phyloP scores from a whole-genome alignment of 208 protist species.

The Leishmania amazonensis region DNA sequence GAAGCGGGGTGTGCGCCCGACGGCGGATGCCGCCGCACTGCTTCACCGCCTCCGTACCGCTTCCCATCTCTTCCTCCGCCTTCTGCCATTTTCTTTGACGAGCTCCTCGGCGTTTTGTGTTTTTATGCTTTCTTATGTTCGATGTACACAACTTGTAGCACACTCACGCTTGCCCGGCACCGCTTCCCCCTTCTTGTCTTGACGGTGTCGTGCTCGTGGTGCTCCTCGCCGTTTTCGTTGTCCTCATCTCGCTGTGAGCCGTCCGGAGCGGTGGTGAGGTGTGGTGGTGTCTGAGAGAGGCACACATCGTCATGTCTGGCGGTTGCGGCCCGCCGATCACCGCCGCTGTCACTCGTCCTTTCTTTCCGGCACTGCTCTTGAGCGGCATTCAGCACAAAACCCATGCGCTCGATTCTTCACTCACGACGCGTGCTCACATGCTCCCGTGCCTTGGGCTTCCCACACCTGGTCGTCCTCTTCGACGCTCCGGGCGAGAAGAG shows the following conservation, averaged over 20 bases:
- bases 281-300: not conserved
- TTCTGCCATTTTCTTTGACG: not conserved
- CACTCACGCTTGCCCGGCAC: not conserved
- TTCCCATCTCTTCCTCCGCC: not conserved
- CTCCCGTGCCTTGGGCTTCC: not conserved
- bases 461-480: not conserved
- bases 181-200: not conserved
- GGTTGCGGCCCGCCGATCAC: not conserved
- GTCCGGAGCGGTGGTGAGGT: not conserved
- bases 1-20: not conserved
- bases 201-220: not conserved
- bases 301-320: not conserved
- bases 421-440: not conserved
- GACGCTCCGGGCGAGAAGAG: not conserved
- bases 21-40: not conserved
- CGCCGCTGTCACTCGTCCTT: conserved; percentile 1
- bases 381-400: not conserved
- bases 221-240: not conserved
- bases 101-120: not conserved
- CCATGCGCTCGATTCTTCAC: not conserved
- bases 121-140: not conserved
- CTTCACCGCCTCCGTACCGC: not conserved
- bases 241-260: not conserved
- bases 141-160: not conserved
- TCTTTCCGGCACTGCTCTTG: not conserved